A percentile compares a stretch with the other conserved stretches of the same genome.
These are phyloP conservation scores for Cyclotella atomus DNA, from an alignment of 108 stramenopile genomes.

Conservation along the genomic window DNA sequence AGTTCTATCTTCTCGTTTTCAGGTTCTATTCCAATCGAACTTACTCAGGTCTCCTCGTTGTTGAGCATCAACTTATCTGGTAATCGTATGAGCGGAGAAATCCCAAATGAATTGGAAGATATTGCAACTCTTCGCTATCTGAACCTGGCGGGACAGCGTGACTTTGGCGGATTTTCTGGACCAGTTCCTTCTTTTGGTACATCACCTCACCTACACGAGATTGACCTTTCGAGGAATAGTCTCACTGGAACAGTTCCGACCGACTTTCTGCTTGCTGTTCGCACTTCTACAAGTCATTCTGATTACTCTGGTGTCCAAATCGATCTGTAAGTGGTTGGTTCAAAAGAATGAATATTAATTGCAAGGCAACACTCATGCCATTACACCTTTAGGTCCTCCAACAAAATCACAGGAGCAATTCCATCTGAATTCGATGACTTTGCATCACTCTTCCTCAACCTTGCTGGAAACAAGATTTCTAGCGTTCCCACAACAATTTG, in stretches of 20 bases:
- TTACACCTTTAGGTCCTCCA: conserved; percentile 20
- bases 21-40: conserved; percentile 60
- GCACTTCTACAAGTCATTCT: conserved; percentile 27
- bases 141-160: conserved; percentile 50
- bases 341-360: too few relatives aligned
- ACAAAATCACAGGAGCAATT: conserved; percentile 46
- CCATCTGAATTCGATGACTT: conserved; percentile 45
- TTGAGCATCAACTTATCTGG: conserved; percentile 46
- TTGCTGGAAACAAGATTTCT: conserved; percentile 73
- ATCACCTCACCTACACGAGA: conserved; percentile 52
- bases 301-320: conserved; percentile 43
- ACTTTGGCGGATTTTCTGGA: conserved; percentile 69
- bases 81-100: conserved; percentile 70
- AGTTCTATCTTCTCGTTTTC: not conserved
- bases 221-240: conserved; percentile 68
- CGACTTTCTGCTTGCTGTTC: conserved; percentile 52
- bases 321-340: conserved; percentile 33
- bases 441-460: conserved; percentile 39
- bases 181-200: conserved; percentile 53
- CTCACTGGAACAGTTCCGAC: conserved; percentile 66
- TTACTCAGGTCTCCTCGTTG: conserved; percentile 39
- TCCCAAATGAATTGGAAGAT: conserved; percentile 64
- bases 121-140: conserved; percentile 47
- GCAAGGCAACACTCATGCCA: too few relatives aligned
- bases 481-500: conserved; percentile 64